Evolutionary conservation across 371 early-diverging fungal species (phyloP), one percentile per base, ranked within the genome.

Genomic region (Apophysomyces elegans): DNA sequence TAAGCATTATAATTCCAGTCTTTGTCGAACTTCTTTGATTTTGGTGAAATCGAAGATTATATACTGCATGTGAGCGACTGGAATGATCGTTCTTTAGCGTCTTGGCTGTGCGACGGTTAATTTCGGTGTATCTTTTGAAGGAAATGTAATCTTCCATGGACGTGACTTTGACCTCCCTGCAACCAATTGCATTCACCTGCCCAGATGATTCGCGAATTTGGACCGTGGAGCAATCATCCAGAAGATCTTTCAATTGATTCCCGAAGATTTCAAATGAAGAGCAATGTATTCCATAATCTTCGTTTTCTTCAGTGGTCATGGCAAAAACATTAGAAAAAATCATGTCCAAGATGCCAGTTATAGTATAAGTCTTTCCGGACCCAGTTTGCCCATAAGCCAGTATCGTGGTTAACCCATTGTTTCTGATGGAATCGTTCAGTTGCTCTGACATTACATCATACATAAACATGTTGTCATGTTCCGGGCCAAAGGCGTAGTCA

Each of bases 51-150:
- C 88, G 84, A 35, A 99, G 75, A 14, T 91, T 93, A 70, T 96
- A 96, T 14, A 97, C 95, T 66, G 92, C 90, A 79, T 99, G 99
- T 62, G 95, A 94, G 67, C 99, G 86, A 7, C 98, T 98, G 1
- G 99, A 98, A 43, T 93, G 84, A 61, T 91, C 91, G 78, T 99
- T 99, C 78, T 95, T 90, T 61, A 90, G 84, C 18, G 99, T 99
- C 0, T 92, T 87, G 8, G 93, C 98, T 0, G 95, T 93, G 1
- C 91, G 90, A 69, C 99, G 90, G 75, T 94, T 94, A 50, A 50
- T 50, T 50, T 50, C 54, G 54, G 54, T 21, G 54, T 50, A 6
- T 8, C 11, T 21, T 50, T 50, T 50, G 54, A 50, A 50, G 21
- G 54, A 50, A 50, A 21, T 50, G 54, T 50, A 50, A 50, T 50